phyloP scores from a whole-genome alignment of 768 basidiomycete genomes.

The Suillus bovinus region DNA sequence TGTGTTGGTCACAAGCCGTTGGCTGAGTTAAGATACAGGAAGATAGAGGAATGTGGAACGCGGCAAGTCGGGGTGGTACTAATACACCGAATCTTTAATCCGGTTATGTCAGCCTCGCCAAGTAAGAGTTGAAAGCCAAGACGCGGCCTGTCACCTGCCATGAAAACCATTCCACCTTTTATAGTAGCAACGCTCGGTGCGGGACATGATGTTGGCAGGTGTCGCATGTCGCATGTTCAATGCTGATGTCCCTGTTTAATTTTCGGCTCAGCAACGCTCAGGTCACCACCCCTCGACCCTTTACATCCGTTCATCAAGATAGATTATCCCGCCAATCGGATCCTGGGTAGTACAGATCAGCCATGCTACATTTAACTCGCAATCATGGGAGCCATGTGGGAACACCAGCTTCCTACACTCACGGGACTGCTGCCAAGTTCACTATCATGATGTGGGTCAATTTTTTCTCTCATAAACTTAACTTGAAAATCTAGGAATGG shows the following conservation, averaged over 20 bases:
- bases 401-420: neutral
- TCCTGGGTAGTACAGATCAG: neutral
- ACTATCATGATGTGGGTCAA: no score
- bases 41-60: conserved; percentile 4
- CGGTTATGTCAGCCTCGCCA: conserved; percentile 5
- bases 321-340: neutral
- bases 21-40: neutral
- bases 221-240: neutral
- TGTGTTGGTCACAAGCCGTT: neutral
- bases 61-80: neutral
- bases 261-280: neutral
- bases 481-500: neutral
- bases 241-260: neutral
- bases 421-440: no score
- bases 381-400: neutral
- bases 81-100: neutral
- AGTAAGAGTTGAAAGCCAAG: neutral
- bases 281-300: conserved; percentile 1
- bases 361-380: neutral
- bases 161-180: neutral
- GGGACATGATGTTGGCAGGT: neutral
- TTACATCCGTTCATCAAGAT: neutral
- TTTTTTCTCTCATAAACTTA: neutral
- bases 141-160: no score
- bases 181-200: neutral